Percentiles rank a stretch among this genome's conserved stretches.
These are phyloP conservation scores for Oryza officinalis DNA, from an alignment of 176 grass and related monocot genomes.

Conservation along the genomic window DNA sequence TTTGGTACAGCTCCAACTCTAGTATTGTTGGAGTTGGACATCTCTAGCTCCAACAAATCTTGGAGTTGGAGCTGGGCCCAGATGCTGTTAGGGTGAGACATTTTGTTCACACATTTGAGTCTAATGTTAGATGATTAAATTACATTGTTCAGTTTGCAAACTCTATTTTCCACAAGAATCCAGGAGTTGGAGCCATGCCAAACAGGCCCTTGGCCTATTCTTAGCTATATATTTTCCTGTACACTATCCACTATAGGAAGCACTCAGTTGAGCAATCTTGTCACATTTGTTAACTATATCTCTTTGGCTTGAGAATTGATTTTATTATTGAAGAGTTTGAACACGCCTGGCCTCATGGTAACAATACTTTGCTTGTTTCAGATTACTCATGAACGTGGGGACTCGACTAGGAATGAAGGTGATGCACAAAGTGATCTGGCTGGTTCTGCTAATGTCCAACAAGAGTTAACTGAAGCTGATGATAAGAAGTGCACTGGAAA, in stretches of 20 bases:
- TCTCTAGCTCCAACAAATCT: no score
- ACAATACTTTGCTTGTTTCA: conserved; percentile 29
- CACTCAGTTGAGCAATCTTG: neutral
- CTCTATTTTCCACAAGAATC: no score
- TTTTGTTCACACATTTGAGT: no score
- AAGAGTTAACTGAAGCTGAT: conserved; percentile 43
- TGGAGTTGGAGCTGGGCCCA: no score
- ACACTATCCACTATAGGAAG: neutral
- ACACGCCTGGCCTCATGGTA: neutral
- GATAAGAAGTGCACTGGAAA: conserved; percentile 28
- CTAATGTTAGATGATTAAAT: no score
- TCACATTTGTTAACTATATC: conserved; percentile 12
- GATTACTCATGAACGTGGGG: conserved; percentile 19
- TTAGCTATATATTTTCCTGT: neutral
- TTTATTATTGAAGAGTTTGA: neutral
- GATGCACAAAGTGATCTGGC: conserved; percentile 21
- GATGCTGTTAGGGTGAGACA: no score
- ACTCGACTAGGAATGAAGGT: conserved; percentile 8
- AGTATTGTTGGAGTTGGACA: no score
- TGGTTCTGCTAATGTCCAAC: conserved; percentile 40
- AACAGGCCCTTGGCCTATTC: neutral
- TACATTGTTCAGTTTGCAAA: no score
- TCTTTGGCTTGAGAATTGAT: neutral
- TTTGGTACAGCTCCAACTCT: neutral
- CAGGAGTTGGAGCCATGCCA: no score